Conservation (phyloP, 2,329 filamentous ascomycete species). For the Curvularia sp. region DNA sequence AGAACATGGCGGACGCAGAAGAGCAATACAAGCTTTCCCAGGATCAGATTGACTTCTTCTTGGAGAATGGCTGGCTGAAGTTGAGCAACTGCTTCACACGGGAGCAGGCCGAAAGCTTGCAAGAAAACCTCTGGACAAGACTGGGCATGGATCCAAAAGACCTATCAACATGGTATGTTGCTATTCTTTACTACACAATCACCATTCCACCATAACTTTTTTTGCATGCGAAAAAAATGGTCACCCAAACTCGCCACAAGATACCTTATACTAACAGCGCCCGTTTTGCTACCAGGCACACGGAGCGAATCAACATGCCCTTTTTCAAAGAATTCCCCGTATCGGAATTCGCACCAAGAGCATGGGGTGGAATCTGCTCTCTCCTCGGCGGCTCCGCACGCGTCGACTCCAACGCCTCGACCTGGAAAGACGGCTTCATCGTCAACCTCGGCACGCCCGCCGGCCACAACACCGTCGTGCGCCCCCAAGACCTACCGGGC, state of each 20-base stretch:
- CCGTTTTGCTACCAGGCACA: conserved; percentile 44
- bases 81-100: conserved; percentile 61
- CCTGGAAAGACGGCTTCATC: conserved; percentile 73
- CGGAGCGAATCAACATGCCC: conserved; percentile 70
- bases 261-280: not conserved
- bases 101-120: conserved; percentile 58
- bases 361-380: conserved; percentile 71
- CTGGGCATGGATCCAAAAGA: conserved; percentile 70
- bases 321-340: conserved; percentile 63
- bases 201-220: not conserved
- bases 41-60: conserved; percentile 61
- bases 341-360: conserved; percentile 66
- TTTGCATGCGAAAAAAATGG: not conserved
- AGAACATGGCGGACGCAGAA: conserved; percentile 25
- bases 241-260: not conserved
- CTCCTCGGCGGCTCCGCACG: conserved; percentile 67
- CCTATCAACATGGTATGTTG: conserved; percentile 65
- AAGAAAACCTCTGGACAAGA: conserved; percentile 66
- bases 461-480: conserved; percentile 58
- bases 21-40: conserved; percentile 50
- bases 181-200: not conserved
- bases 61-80: conserved; percentile 64
- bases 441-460: conserved; percentile 69
- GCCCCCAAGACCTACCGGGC: conserved; percentile 61
- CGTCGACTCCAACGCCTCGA: conserved; percentile 48